Evolutionary conservation across 441 rosid genomes (phyloP), one percentile per base, ranked within the genome.

Genomic region (Populus hybrid): DNA sequence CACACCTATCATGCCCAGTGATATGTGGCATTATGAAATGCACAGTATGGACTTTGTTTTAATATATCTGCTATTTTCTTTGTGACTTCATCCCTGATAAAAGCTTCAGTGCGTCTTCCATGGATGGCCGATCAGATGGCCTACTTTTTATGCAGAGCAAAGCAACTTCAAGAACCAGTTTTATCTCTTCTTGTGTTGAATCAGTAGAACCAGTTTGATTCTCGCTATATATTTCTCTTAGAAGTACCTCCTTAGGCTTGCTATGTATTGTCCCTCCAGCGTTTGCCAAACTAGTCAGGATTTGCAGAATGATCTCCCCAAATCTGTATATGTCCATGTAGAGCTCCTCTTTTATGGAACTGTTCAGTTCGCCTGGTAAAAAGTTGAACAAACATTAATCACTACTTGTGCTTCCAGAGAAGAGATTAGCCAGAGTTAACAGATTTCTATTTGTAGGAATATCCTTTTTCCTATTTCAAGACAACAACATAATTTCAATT

Each of bases 251-350:
- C 76, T 71, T 87, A 14, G 95, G 83, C 85, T 84, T 92, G 83
- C 69, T 84, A 42, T 88, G 90, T 61, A 82, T 76, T 84, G 72
- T 82, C 65, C 79, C 68, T 46, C 89, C 93, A 0, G 77, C 87
- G 71, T 87, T 81, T 75, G 66, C 82, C 67, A 85, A 76, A 36
- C 89, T 89, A 0, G 86, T 86, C 80, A 95, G 79, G 82, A 94
- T 82, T 82, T 95, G 95, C 28, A 92, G 69, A 74, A 90, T 46
- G 59, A 92, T 85, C 91, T 93, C 92, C 68, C 97, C 99, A 40
- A 94, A 95, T 81, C 78, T 85, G 84, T 88, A 90, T 59, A 90
- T 78, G 70, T 95, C 98, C 67, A 67, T 78, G 80, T 76, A 74
- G 71, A 87, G 88, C 72, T 91, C 93, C 35, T 79, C 91, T 79